Evolutionary conservation across 306 rosid species (phyloP).

Genomic region (Acacia confusa): DNA sequence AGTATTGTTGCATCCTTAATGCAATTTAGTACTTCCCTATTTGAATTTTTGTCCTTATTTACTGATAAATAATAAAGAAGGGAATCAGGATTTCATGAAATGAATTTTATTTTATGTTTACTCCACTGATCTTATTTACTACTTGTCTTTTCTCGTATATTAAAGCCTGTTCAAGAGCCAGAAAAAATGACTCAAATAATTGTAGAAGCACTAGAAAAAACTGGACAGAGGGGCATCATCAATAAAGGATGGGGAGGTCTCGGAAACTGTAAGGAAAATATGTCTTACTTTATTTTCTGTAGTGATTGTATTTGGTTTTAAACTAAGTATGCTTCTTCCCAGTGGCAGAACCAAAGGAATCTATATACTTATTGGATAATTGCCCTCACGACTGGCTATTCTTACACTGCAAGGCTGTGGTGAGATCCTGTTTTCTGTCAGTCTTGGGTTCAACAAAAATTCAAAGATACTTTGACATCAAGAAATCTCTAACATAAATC

Average conservation of each 20-base stretch:
- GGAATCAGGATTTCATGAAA: neutral
- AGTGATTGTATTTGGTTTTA: slow-evolving; percentile 16
- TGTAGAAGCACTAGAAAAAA: slow-evolving; percentile 81
- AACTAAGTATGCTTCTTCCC: slow-evolving; percentile 43
- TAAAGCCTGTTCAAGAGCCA: slow-evolving; percentile 96
- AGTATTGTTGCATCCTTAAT: neutral
- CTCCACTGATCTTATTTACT: neutral
- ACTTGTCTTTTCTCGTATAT: slow-evolving; percentile 4
- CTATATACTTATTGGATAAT: slow-evolving; percentile 81
- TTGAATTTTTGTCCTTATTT: neutral
- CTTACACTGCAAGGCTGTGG: slow-evolving; percentile 99
- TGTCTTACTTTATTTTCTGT: slow-evolving; percentile 5
- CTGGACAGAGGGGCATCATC: slow-evolving; percentile 96
- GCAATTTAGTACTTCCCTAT: neutral
- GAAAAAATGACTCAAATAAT: slow-evolving; percentile 88
- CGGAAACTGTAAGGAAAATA: slow-evolving; percentile 68
- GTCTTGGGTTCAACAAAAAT: slow-evolving; percentile 9
- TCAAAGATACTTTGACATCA: slow-evolving; percentile 17
- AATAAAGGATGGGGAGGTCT: slow-evolving; percentile 99
- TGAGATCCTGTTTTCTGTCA: slow-evolving; percentile 45
- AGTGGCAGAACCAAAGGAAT: slow-evolving; percentile 92
- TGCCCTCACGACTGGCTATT: slow-evolving; percentile 98
- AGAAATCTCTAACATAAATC: neutral
- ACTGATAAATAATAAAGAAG: neutral
- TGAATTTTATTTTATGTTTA: slow-evolving; percentile 13